Evolutionary conservation across 306 rosid species (phyloP), one percentile per base, ranked within the genome.

Genomic region (Citrullus amarus): DNA sequence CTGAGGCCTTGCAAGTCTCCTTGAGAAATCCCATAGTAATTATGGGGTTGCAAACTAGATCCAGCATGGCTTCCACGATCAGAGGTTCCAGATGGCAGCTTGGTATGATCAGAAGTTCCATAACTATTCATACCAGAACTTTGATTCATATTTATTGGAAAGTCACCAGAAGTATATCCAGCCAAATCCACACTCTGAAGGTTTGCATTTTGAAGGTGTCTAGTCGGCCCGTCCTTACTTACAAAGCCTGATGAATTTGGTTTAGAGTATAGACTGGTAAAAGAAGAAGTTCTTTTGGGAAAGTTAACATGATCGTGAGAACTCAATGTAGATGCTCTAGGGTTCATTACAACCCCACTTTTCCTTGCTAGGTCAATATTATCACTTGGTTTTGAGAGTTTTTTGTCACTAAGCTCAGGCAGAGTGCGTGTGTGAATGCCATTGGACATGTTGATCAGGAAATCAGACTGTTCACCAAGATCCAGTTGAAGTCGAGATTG

Each of bases 271-370:
- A 95, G 87, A 83, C 80, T 88, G 69, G 97, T 85, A 79, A 80
- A 87, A 69, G 98, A 90, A 83, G 96, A 86, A 82, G 91, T 86
- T 85, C 89, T 82, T 81, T 80, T 88, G 81, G 90, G 82, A 80
- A 92, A 84, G 86, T 83, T 89, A 82, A 80, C 81, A 55, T 77
- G 93, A 77, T 82, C 88, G 78, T 77, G 83, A 55, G 92, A 72
- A 65, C 75, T 68, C 80, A 85, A 65, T 65, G 69, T 73, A 7
- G 82, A 68, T 9, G 84, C 76, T 79, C 87, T 87, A 76, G 83
- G 84, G 82, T 84, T 89, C 80, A 86, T 60, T 68, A 78, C 34
- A 75, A 85, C 76, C 76, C 87, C 96, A 82, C 87, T 89, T 71
- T 83, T 85, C 79, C 88, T 86, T 53, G 89, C 85, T 18, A 86